These are phyloP conservation scores for Penstemon barbatus DNA, from an alignment of 257 asterid genomes.

Conservation along the genomic window DNA sequence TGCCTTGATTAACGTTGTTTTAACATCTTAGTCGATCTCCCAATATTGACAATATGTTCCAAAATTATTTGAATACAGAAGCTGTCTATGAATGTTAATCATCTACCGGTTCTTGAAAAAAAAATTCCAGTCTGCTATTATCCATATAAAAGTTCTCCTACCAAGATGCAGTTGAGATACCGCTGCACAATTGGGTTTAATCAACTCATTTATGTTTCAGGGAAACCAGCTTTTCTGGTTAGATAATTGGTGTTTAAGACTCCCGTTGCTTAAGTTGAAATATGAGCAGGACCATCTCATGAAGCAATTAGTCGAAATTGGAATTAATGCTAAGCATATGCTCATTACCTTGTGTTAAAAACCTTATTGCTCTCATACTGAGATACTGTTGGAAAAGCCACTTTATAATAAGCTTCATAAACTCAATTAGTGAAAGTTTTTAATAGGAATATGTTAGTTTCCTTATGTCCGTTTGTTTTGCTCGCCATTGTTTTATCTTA, in stretches of 20 bases:
- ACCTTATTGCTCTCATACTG: no score
- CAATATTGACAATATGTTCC: neutral
- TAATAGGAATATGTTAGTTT: no score
- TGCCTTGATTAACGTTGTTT: neutral
- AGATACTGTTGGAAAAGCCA: no score
- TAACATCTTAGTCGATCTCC: neutral
- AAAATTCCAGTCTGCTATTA: neutral
- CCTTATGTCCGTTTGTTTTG: no score
- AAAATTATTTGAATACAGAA: slow-evolving; percentile 1
- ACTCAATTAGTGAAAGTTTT: neutral
- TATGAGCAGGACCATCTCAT: neutral
- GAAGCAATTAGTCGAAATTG: neutral
- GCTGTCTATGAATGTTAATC: neutral
- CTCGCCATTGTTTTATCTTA: neutral
- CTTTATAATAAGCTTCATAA: neutral
- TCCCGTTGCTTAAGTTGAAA: neutral
- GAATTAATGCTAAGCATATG: neutral
- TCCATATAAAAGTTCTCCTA: neutral
- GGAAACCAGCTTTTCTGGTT: neutral
- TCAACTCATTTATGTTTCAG: neutral
- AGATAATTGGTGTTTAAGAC: neutral
- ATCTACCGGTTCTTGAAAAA: neutral
- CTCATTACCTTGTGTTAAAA: neutral
- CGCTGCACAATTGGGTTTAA: neutral
- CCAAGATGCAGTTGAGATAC: neutral